Conservation (phyloP, 352 stramenopile species). For the Globisporangium lucens region DNA sequence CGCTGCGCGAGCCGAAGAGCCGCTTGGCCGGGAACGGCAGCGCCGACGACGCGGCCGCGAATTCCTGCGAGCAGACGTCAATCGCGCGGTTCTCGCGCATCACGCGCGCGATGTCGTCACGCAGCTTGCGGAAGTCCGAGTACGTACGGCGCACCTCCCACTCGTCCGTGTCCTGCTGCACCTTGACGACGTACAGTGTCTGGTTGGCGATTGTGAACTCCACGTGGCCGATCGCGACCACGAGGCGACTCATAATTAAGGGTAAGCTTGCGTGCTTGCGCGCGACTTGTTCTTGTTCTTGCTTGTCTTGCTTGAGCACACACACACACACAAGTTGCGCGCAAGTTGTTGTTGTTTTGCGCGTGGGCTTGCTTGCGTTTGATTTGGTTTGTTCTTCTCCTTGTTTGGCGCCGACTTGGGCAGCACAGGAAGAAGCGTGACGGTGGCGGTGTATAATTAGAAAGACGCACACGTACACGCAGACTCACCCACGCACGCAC, state of each 20-base stretch:
- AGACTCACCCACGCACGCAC: not conserved
- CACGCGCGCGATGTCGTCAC: slow-evolving; percentile 59
- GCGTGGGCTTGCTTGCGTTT: not conserved
- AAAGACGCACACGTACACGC: not conserved
- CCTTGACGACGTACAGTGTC: slow-evolving; percentile 72
- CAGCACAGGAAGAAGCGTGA: not conserved
- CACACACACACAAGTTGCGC: not conserved
- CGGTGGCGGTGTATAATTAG: slow-evolving; percentile 9
- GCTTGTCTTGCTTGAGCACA: not conserved
- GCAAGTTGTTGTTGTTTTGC: not conserved
- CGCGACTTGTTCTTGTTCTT: no score
- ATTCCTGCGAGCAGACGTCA: slow-evolving; percentile 46
- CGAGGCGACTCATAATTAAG: slow-evolving; percentile 58
- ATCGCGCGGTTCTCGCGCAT: slow-evolving; percentile 56
- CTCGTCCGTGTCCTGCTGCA: slow-evolving; percentile 69
- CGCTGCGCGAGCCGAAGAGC: slow-evolving; percentile 64
- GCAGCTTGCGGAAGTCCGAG: slow-evolving; percentile 68
- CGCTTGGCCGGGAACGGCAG: slow-evolving; percentile 57
- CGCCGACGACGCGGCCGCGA: slow-evolving; percentile 30
- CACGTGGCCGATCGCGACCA: slow-evolving; percentile 72
- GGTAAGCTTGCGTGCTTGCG: not conserved
- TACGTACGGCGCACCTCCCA: slow-evolving; percentile 71
- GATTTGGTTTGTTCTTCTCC: not conserved
- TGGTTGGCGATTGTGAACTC: slow-evolving; percentile 70
- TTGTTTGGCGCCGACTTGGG: not conserved